Evolutionary conservation across 192 early-diverging fungal species (phyloP).

Genomic region (Coemansia sp.): DNA sequence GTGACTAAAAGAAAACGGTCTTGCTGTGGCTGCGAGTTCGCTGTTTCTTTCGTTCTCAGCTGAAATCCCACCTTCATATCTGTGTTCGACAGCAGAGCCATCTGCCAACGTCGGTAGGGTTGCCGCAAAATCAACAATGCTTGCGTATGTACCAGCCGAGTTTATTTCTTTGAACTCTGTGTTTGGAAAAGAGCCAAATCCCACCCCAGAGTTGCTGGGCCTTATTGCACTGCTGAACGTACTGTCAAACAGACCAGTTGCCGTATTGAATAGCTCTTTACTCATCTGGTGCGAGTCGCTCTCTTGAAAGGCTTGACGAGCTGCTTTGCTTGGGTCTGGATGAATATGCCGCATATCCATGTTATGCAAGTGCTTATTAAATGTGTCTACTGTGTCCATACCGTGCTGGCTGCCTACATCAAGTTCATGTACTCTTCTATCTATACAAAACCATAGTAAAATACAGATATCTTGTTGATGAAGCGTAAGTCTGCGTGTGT

Average conservation of each 20-base stretch:
- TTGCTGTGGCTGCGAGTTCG: not conserved
- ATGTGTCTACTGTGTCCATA: slow-evolving; percentile 13
- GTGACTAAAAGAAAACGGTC: not conserved
- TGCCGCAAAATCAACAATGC: slow-evolving; percentile 20
- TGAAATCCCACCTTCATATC: not conserved
- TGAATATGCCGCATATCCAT: not conserved
- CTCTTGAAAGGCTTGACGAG: not conserved
- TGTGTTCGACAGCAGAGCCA: not conserved
- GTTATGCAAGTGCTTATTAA: slow-evolving; percentile 13
- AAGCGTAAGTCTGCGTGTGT: no score
- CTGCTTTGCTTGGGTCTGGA: not conserved
- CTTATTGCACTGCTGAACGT: slow-evolving; percentile 16
- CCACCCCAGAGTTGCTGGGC: not conserved
- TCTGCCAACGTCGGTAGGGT: not conserved
- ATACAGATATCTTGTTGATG: not conserved
- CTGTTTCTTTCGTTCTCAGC: not conserved
- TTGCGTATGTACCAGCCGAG: slow-evolving; percentile 6
- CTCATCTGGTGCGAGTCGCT: not conserved
- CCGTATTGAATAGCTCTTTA: slow-evolving; percentile 7
- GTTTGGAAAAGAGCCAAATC: slow-evolving; percentile 3
- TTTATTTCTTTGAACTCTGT: slow-evolving; percentile 1
- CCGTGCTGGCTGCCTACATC: slow-evolving; percentile 6
- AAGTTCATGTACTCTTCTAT: slow-evolving; percentile 33
- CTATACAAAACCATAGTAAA: slow-evolving; percentile 31
- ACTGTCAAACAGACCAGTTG: slow-evolving; percentile 15